Base-by-base conservation (phyloP, 2,329 filamentous ascomycete genomes). In the Cylindrodendrum hubeiense region DNA sequence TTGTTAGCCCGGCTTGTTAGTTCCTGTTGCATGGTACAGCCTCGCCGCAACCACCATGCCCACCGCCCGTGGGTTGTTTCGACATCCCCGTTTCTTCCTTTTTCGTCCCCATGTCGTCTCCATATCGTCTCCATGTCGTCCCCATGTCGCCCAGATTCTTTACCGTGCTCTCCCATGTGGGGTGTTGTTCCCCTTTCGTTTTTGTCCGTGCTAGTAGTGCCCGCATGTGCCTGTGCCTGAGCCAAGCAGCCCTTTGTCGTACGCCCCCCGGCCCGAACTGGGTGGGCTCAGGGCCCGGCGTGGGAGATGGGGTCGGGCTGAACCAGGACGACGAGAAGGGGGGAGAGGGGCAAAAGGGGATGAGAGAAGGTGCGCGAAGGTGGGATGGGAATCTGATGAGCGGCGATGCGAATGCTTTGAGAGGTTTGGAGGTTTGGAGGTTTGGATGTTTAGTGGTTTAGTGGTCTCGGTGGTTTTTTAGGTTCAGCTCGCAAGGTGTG, bases 1-100 rank as follows among this genome's bases (percentile, higher is more conserved):
- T 19, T 21, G 1, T 33, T 26, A 17, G 17, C n/a, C 19, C 21
- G 24, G 8, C 8, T 34, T 12, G 10, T 19, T 39, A 41, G 58
- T 46, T 34, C 41, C 33, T 49, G 51, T 43, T 55, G 26, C 52
- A 56, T 51, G 39, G 33, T 54, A 58, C 49, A 58, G 60, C 39
- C 47, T 47, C 39, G 47, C 60, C 53, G 21, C 37, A 52, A 46
- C 46, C n/a, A 44, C 52, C 34, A 34, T 19, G 28, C 28, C 28
- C 28, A 30, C 28, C 26, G 12, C 21, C 17, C 22, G 19, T 52
- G 47, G 56, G 10, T 30, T 47, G 19, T 28, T 50, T 33, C 19
- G 19, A 22, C 47, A 26, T 10, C 19, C 46, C 33, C 28, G 21
- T 55, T 15, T 57, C 26, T 49, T 49, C n/a, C 44, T 46, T 58